A percentile compares a stretch with the other conserved stretches of the same genome.
Conservation (phyloP, 176 grass and related monocot genomes). For the Rhynchospora pubera region DNA sequence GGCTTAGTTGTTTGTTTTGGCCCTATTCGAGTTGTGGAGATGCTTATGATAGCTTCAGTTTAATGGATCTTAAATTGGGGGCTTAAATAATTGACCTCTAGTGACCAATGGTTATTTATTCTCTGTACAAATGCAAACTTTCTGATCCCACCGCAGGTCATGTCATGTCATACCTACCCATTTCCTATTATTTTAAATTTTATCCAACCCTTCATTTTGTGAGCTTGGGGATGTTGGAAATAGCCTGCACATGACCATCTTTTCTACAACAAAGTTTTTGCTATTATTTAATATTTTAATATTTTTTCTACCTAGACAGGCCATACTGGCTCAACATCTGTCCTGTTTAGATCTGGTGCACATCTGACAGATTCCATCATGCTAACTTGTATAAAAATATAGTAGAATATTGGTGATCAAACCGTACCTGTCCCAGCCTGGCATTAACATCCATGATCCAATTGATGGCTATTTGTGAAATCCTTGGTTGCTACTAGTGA, state of each 20-base stretch:
- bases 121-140: not conserved
- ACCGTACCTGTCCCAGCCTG: too few relatives aligned
- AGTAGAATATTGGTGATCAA: not conserved
- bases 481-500: not conserved
- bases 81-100: not conserved
- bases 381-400: not conserved
- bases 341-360: not conserved
- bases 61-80: not conserved
- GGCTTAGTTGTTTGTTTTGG: not conserved
- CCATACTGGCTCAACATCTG: not conserved
- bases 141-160: not conserved
- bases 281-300: not conserved
- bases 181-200: too few relatives aligned
- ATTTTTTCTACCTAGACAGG: not conserved
- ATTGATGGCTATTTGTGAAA: not conserved
- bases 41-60: not conserved
- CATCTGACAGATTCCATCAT: not conserved
- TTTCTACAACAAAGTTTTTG: not conserved
- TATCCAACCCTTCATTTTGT: too few relatives aligned
- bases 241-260: not conserved
- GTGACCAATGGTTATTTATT: not conserved
- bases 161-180: not conserved
- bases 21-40: not conserved
- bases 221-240: not conserved
- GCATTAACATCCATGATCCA: not conserved